A percentile compares a stretch with the other conserved stretches of the same genome.
Conservation (phyloP, 73 alveolate species). For the Durusdinium trenchii region DNA sequence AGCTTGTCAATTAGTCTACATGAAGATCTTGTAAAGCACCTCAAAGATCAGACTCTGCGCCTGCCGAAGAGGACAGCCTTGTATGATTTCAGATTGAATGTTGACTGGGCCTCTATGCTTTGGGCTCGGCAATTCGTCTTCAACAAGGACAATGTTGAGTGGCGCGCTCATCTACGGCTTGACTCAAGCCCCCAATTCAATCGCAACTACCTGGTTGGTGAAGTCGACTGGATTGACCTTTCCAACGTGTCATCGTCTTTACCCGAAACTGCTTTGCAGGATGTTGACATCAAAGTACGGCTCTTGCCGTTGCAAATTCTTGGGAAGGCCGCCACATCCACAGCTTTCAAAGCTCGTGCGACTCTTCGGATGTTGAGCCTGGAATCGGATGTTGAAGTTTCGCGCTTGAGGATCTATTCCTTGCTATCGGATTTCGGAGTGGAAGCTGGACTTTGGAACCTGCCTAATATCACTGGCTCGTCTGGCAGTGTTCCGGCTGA, state of each 20-base stretch:
- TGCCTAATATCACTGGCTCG: not conserved
- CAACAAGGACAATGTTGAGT: not conserved
- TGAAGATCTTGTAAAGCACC: not conserved
- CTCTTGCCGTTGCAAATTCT: constrained; percentile 15
- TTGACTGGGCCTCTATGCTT: constrained; percentile 8
- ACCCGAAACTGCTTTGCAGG: not conserved
- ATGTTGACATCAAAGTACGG: not conserved
- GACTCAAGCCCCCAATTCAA: constrained; percentile 18
- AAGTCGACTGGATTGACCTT: not conserved
- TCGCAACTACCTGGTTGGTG: constrained; percentile 6
- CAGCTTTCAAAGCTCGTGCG: not conserved
- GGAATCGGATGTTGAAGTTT: not conserved
- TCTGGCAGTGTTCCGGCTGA: not conserved
- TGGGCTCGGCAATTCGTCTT: not conserved
- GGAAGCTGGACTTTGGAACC: not conserved
- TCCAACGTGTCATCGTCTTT: not conserved
- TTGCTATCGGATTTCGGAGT: constrained; percentile 23
- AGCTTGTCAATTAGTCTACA: not conserved
- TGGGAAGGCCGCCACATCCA: constrained; percentile 13
- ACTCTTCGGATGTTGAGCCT: constrained; percentile 7
- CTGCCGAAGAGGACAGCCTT: not conserved
- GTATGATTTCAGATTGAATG: constrained; percentile 21
- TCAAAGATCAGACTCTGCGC: not conserved
- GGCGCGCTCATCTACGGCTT: not conserved
- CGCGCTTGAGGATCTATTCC: not conserved